Base-by-base conservation (phyloP, 108 stramenopile species). In the Nitzschia sp. region DNA sequence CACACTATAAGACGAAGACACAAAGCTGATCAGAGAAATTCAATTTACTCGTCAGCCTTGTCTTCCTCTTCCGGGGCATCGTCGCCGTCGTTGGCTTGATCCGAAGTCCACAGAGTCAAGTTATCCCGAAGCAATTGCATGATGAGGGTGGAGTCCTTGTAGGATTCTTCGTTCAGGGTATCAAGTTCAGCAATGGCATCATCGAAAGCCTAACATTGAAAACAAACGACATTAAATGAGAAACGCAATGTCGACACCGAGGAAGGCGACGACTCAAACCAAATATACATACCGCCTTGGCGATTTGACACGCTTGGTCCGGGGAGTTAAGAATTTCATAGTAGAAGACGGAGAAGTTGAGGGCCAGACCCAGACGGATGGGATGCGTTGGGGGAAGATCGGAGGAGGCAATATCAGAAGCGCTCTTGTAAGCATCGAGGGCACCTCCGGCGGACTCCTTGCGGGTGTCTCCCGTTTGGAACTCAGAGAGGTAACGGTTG, bases 131-230 rank as follows among this genome's bases (percentile, higher is more conserved):
- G 85, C 53, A 99, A 79, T 85, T 99, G 99, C 99, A 99, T 99
- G 84, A 99, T 99, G 60, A 99, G 93, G 15, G 99, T 99, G 5
- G 97, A 97, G 79, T 99, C 99, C 96, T 99, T 99, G 97, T 99
- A 99, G 8, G 91, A 91, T 80, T 99, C 98, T 72, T 99, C 99
- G 63, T 94, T 91, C 62, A 99, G 83, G 31, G 97, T 98, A 84
- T 99, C 99, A 45, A 99, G 91, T 79, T 99, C 98, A 30, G 98
- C 97, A 75, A 99, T 99, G 68, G 99, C 99, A 72, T 98, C 97
- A 66, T 99, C 99, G 77, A 99, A 99, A 15, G 99, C 99, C 69
- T 58, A 34, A 58, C n/a, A 21, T n/a, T 25, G n/a, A 3, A 32
- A 4, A 31, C 38, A 41, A 41, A 13, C 6, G 38, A 13, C 13